Evolutionary conservation across 495 filamentous ascomycete genomes (phyloP), one percentile per base, ranked within the genome.

Genomic region (Talaromyces liani): DNA sequence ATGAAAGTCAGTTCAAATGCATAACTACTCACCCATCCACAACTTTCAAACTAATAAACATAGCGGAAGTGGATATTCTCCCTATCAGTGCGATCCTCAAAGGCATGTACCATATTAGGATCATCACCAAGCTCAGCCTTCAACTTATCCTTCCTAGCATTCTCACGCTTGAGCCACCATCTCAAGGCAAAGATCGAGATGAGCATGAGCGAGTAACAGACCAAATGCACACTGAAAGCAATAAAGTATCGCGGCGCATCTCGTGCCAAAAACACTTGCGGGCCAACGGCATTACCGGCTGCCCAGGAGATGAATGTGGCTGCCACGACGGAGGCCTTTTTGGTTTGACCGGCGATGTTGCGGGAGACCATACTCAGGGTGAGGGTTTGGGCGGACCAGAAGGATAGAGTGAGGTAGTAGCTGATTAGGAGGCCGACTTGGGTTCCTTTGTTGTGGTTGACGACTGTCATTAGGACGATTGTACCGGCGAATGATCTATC

Each of bases 271-370:
- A 41, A 41, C 14, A 41, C 36, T 14, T 41, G 36, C 4, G 36
- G 36, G 2, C 36, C 36, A 16, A 41, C 36, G 14, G 36, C 36
- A 14, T 80, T 80, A 3, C 77, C 77, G 16, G 72, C 71, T 29
- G 75, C 75, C 74, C 75, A 80, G 4, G 74, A 75, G 20, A 80
- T 69, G 53, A 80, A 79, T 0, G 75, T 78, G 1, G 73, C 69
- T 14, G 80, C 80, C 4, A 80, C 77, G 1, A 81, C 77, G 3
- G 75, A 75, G 0, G 80, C 74, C 65, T 89, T 89, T 71, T 90
- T 90, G 7, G 87, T 88, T 66, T 87, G 87, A 14, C 87, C 87
- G 10, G 84, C 85, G n/a, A 90, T 81, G 58, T 90, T 89, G 18
- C 81, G 82, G 1, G 78, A 80, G 58, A 88, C 85, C 68, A 87